These are phyloP conservation scores for Solanum raphanifolium DNA, from an alignment of 257 asterid species.

Conservation along the genomic window DNA sequence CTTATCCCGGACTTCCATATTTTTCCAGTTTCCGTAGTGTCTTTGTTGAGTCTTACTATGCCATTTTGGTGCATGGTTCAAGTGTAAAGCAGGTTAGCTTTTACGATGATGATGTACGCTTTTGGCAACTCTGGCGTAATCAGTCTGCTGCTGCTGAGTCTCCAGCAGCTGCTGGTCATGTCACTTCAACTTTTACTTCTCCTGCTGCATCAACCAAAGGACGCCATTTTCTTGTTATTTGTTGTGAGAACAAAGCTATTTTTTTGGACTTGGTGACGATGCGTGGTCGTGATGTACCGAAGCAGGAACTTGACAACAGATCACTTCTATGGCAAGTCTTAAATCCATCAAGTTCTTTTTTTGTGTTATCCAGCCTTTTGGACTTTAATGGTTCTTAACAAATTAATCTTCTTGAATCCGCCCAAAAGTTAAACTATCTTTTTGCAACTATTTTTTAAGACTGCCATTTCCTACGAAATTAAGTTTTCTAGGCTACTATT, in stretches of 20 bases:
- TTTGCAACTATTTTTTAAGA: not conserved
- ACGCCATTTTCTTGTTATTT: constrained; percentile 91
- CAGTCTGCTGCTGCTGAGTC: constrained; percentile 96
- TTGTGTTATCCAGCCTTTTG: not conserved
- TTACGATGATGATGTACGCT: constrained; percentile 89
- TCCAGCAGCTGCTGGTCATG: constrained; percentile 71
- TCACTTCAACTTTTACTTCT: constrained; percentile 68
- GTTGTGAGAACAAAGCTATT: constrained; percentile 96
- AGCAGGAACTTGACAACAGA: constrained; percentile 92
- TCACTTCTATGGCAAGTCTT: constrained; percentile 76
- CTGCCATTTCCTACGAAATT: not conserved
- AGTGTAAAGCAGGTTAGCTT: constrained; percentile 99
- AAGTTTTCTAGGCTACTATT: not conserved
- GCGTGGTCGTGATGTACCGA: constrained; percentile 99
- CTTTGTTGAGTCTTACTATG: constrained; percentile 22
- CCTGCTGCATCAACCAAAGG: constrained; percentile 96
- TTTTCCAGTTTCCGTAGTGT: not conserved
- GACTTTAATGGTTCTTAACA: not conserved
- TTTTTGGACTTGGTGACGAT: constrained; percentile 95
- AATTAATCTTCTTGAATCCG: not conserved
- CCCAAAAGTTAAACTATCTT: not conserved
- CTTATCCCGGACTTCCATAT: not conserved
- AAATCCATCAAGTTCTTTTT: not conserved
- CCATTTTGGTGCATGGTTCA: constrained; percentile 26
- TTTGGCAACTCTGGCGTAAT: constrained; percentile 89